Conservation (phyloP, 768 basidiomycete species). For the Russula lepida region DNA sequence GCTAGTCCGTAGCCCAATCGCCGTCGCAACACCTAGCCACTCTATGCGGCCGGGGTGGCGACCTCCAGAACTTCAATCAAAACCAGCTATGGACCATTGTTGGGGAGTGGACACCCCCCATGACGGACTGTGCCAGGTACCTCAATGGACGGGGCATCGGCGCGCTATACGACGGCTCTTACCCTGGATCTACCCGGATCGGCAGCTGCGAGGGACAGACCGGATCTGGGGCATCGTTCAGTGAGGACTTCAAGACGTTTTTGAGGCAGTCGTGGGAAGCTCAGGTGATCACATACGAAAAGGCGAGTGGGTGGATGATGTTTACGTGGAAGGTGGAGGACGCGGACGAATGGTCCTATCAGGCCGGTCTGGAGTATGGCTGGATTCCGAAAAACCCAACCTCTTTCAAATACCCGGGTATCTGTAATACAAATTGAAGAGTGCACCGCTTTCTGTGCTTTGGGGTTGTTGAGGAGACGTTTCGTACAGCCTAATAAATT, state of each 20-base stretch:
- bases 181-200: constrained; percentile 51
- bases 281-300: constrained; percentile 56
- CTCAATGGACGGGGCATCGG: constrained; percentile 76
- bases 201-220: constrained; percentile 72
- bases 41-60: constrained; percentile 42
- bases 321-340: constrained; percentile 82
- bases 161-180: constrained; percentile 49
- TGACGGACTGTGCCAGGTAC: constrained; percentile 71
- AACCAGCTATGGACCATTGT: constrained; percentile 68
- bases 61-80: constrained; percentile 38
- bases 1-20: constrained; percentile 41
- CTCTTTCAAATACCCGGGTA: constrained; percentile 46
- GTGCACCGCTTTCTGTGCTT: neutral
- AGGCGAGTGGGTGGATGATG: constrained; percentile 62
- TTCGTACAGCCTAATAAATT: too few species aligned
- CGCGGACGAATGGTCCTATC: constrained; percentile 87
- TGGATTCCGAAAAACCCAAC: constrained; percentile 72
- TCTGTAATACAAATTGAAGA: constrained; percentile 41
- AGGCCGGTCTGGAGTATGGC: constrained; percentile 66
- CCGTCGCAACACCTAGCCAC: constrained; percentile 49
- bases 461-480: too few species aligned
- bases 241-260: constrained; percentile 71
- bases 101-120: constrained; percentile 79
- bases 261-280: constrained; percentile 79
- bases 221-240: constrained; percentile 65